Conservation (phyloP, 495 filamentous ascomycete genomes). For the Podospora fimiseda region DNA sequence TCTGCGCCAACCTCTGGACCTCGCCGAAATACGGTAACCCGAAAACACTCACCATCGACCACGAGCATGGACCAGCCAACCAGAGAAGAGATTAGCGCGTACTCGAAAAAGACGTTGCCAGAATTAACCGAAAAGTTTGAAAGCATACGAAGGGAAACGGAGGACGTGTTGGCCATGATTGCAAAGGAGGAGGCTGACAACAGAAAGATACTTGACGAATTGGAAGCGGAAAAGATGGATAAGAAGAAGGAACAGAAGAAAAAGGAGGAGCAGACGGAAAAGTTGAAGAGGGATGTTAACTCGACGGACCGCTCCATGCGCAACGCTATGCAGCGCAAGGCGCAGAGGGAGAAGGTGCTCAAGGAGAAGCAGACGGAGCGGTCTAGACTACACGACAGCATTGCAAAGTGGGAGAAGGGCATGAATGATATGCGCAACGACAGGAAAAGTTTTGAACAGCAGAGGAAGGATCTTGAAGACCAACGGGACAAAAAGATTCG, state of each 20-base stretch:
- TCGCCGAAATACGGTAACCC: slow-evolving; percentile 60
- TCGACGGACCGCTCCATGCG: slow-evolving; percentile 75
- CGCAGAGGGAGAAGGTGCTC: slow-evolving; percentile 72
- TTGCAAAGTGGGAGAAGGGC: slow-evolving; percentile 50
- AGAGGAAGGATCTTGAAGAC: slow-evolving; percentile 39
- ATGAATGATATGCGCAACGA: slow-evolving; percentile 43
- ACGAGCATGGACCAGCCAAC: slow-evolving; percentile 50
- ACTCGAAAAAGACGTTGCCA: slow-evolving; percentile 40
- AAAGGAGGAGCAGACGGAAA: slow-evolving; percentile 77
- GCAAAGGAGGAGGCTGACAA: slow-evolving; percentile 63
- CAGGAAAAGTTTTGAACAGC: slow-evolving; percentile 33
- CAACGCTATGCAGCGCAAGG: slow-evolving; percentile 71
- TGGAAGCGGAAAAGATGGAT: slow-evolving; percentile 61
- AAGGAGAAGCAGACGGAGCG: slow-evolving; percentile 67
- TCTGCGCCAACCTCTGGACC: slow-evolving; percentile 45
- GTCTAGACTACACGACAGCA: slow-evolving; percentile 48
- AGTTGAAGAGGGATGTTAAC: slow-evolving; percentile 73
- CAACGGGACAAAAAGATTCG: slow-evolving; percentile 35
- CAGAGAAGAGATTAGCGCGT: slow-evolving; percentile 37
- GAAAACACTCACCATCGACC: slow-evolving; percentile 70
- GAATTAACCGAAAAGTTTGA: slow-evolving; percentile 67
- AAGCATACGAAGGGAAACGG: slow-evolving; percentile 60
- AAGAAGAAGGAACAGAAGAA: slow-evolving; percentile 70
- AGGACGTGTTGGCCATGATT: slow-evolving; percentile 48
- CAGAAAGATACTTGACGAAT: slow-evolving; percentile 65